Conservation (phyloP, 768 basidiomycete genomes). For the Termitomyces sp. region DNA sequence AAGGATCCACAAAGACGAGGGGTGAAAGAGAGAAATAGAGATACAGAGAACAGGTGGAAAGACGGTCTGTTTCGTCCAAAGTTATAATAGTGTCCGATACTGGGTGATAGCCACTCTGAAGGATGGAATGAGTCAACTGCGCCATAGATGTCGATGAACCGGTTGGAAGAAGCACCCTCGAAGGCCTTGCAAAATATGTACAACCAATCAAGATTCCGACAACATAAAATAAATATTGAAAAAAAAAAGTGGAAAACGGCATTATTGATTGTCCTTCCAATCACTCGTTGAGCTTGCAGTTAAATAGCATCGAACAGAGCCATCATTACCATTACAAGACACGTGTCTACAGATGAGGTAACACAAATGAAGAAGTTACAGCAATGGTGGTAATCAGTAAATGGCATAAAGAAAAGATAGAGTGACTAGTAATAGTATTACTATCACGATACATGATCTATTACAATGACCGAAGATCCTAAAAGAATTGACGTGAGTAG, state of each 20-base stretch:
- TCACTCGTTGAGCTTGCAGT: too few relatives aligned
- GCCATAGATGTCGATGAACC: constrained; percentile 14
- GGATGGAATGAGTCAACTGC: constrained; percentile 24
- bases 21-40: constrained; percentile 38
- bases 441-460: not conserved
- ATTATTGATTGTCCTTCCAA: too few relatives aligned
- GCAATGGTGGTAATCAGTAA: too few relatives aligned
- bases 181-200: not conserved
- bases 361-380: too few relatives aligned
- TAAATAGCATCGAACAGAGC: too few relatives aligned
- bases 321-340: too few relatives aligned
- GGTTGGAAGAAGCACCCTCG: too few relatives aligned
- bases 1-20: constrained; percentile 43
- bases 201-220: not conserved
- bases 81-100: constrained; percentile 26
- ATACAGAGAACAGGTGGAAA: constrained; percentile 30
- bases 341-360: too few relatives aligned
- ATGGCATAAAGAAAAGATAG: too few relatives aligned
- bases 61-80: constrained; percentile 7
- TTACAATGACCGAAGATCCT: not conserved
- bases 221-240: too few relatives aligned
- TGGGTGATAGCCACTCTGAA: constrained; percentile 36
- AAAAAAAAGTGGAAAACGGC: too few relatives aligned
- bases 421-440: not conserved
- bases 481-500: not conserved